A percentile compares a stretch with the other conserved stretches of the same genome.
phyloP scores from a whole-genome alignment of 257 asterid genomes.

The Solanum appendiculatum region DNA sequence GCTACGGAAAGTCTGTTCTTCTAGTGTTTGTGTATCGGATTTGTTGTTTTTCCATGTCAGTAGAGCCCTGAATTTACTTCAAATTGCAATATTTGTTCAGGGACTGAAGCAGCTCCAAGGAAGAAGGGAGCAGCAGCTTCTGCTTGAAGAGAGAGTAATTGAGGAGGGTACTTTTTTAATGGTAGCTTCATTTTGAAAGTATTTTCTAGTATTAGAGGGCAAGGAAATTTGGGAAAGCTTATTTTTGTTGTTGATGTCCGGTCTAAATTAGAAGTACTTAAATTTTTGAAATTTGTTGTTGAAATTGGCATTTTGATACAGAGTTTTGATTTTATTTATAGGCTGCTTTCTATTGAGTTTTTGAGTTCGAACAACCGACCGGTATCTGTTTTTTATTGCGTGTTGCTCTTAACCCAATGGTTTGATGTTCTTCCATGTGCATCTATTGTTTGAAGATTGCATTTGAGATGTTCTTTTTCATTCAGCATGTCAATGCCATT shows the following conservation, averaged over 20 bases:
- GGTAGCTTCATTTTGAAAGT: constrained; percentile 1
- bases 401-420: neutral
- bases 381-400: neutral
- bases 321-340: neutral
- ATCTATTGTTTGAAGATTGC: neutral
- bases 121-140: constrained; percentile 63
- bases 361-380: too few species aligned
- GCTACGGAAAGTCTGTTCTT: neutral
- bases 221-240: constrained; percentile 14
- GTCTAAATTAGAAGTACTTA: constrained; percentile 1
- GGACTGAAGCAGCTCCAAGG: constrained; percentile 94
- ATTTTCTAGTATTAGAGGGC: constrained; percentile 4
- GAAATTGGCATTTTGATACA: constrained; percentile 11
- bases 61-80: neutral
- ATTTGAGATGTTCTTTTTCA: neutral
- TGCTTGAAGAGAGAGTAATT: constrained; percentile 20
- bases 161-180: constrained; percentile 1
- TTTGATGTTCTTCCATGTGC: neutral
- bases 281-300: constrained; percentile 11
- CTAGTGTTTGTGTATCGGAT: neutral
- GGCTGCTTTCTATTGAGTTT: neutral
- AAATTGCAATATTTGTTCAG: constrained; percentile 16
- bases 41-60: neutral
- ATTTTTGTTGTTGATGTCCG: constrained; percentile 12
- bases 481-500: neutral